Conservation (phyloP, 495 filamentous ascomycete genomes). For the Elasticomyces elasticus region DNA sequence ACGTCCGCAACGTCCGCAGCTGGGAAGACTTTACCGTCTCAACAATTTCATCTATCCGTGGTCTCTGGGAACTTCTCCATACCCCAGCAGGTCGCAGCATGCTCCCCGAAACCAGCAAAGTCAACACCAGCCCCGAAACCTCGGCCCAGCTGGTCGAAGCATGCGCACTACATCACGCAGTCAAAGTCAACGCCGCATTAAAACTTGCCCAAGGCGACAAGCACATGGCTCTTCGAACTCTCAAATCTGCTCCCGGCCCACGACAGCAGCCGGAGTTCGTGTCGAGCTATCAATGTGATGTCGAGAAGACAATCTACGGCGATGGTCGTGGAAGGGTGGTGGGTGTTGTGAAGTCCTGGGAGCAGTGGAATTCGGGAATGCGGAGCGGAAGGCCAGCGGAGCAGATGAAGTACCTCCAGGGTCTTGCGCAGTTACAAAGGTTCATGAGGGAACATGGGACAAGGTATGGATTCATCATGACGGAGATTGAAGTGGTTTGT, state of each 20-base stretch:
- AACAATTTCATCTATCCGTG: conserved; percentile 63
- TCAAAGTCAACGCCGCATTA: conserved; percentile 69
- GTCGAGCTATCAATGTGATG: conserved; percentile 61
- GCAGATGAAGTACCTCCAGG: conserved; percentile 74
- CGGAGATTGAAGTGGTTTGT: conserved; percentile 85
- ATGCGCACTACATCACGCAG: conserved; percentile 59
- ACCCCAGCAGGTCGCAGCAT: conserved; percentile 53
- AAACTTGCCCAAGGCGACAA: conserved; percentile 52
- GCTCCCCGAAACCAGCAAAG: conserved; percentile 49
- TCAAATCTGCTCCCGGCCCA: conserved; percentile 18
- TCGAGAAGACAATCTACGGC: conserved; percentile 59
- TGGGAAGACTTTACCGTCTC: conserved; percentile 68
- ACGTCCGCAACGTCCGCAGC: conserved; percentile 72
- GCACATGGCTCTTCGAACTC: conserved; percentile 42
- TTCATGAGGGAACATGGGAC: conserved; percentile 88
- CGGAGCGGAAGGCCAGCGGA: conserved; percentile 68
- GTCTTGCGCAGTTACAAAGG: conserved; percentile 71
- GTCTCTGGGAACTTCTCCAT: conserved; percentile 62
- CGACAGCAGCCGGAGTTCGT: conserved; percentile 49
- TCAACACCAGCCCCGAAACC: conserved; percentile 56
- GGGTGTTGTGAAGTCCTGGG: conserved; percentile 77
- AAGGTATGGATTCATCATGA: conserved; percentile 89
- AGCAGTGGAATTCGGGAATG: conserved; percentile 91
- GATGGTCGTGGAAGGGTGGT: conserved; percentile 70
- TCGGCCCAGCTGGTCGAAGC: conserved; percentile 60